These are phyloP conservation scores for Buxus sempervirens DNA, from an alignment of 164 flowering plant species.

Conservation along the genomic window DNA sequence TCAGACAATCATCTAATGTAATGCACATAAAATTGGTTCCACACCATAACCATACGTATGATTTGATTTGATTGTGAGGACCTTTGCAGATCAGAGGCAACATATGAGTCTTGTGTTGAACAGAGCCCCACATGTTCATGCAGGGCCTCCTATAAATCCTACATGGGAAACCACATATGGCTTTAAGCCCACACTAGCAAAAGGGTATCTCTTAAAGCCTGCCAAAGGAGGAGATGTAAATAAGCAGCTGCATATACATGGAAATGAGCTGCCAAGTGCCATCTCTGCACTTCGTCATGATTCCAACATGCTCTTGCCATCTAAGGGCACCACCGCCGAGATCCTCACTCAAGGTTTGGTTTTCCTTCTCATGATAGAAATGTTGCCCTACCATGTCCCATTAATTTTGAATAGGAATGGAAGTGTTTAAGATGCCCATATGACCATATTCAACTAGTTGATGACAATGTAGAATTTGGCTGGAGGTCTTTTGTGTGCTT, in stretches of 20 bases:
- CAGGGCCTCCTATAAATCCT: conserved; percentile 28
- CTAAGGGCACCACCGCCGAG: conserved; percentile 35
- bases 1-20: no score
- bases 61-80: conserved; percentile 6
- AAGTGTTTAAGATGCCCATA: background rate
- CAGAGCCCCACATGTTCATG: conserved; percentile 36
- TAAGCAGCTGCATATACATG: conserved; percentile 31
- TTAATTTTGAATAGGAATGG: background rate
- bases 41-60: background rate
- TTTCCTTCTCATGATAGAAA: background rate
- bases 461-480: no score
- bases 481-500: no score
- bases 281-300: conserved; percentile 22
- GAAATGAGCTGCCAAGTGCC: conserved; percentile 23
- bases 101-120: conserved; percentile 41
- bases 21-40: no score
- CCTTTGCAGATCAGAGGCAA: conserved; percentile 50
- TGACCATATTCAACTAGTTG: no score
- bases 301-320: conserved; percentile 29
- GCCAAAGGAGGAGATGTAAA: conserved; percentile 30
- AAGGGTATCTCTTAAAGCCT: conserved; percentile 30
- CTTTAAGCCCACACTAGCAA: conserved; percentile 34
- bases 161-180: conserved; percentile 35
- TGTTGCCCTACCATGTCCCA: background rate
- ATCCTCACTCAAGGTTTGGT: conserved; percentile 55